A percentile compares a stretch with the other conserved stretches of the same genome.
These are phyloP conservation scores for Casuarina glauca DNA, from an alignment of 306 rosid species.

Conservation along the genomic window DNA sequence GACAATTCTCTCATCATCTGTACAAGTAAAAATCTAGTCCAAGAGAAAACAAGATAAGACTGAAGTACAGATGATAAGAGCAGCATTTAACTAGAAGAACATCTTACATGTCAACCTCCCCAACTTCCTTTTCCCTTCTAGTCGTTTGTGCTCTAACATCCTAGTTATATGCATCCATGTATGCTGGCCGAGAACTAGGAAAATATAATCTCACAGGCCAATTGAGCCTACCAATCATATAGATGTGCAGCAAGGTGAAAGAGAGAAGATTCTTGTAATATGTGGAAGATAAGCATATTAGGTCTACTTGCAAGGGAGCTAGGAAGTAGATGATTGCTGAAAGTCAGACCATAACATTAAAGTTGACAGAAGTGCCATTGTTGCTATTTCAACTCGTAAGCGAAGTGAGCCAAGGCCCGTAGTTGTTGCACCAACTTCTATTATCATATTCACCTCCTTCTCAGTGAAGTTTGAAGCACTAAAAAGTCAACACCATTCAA, in stretches of 20 bases:
- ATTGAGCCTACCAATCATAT: slow-evolving; percentile 2
- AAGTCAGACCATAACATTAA: slow-evolving; percentile 86
- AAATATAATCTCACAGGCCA: not conserved
- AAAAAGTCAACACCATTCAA: slow-evolving; percentile 20
- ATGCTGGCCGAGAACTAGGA: not conserved
- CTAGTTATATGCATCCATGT: slow-evolving; percentile 2
- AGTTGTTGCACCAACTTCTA: slow-evolving; percentile 71
- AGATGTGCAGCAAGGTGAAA: not conserved
- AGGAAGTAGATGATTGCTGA: slow-evolving; percentile 28
- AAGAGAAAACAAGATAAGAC: not conserved
- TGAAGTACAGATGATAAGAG: not conserved
- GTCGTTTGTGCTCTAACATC: not conserved
- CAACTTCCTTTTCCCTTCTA: not conserved
- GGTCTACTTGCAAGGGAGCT: slow-evolving; percentile 32
- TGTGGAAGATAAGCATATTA: slow-evolving; percentile 18
- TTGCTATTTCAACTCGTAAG: slow-evolving; percentile 89
- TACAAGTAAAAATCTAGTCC: not conserved
- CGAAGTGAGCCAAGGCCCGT: slow-evolving; percentile 86
- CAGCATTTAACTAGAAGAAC: not conserved
- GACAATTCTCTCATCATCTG: not conserved
- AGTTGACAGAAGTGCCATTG: slow-evolving; percentile 74
- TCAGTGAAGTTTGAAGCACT: slow-evolving; percentile 67
- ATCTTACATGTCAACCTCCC: not conserved
- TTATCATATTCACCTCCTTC: slow-evolving; percentile 62
- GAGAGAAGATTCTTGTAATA: not conserved